Percentiles rank a stretch among this genome's conserved stretches.
Evolutionary conservation across 2,329 filamentous ascomycete species (phyloP).

Genomic region (Trichophyton schoenleinii): DNA sequence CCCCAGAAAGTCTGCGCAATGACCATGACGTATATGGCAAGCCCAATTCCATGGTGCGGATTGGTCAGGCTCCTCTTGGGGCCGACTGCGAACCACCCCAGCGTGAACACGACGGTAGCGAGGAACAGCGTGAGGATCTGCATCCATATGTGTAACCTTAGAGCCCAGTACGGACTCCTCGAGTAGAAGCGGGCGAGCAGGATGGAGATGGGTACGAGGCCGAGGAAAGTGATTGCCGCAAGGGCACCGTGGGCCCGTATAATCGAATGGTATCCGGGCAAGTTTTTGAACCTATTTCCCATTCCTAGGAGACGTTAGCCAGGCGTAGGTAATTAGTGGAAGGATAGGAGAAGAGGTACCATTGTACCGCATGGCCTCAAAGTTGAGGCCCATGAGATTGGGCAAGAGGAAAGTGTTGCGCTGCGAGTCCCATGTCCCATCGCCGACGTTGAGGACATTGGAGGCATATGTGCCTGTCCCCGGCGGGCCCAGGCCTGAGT

Average conservation of each 20-base stretch:
- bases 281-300: slow-evolving; percentile 51
- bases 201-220: slow-evolving; percentile 47
- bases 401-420: slow-evolving; percentile 53
- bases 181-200: slow-evolving; percentile 50
- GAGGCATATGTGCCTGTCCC: slow-evolving; percentile 52
- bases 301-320: slow-evolving; percentile 37
- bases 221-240: slow-evolving; percentile 49
- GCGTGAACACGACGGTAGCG: slow-evolving; percentile 48
- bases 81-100: slow-evolving; percentile 54
- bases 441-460: slow-evolving; percentile 50
- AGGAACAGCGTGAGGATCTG: slow-evolving; percentile 49
- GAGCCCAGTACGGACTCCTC: slow-evolving; percentile 37
- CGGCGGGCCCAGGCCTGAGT: slow-evolving; percentile 35
- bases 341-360: slow-evolving; percentile 28
- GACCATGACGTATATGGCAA: slow-evolving; percentile 50
- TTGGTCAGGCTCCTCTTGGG: slow-evolving; percentile 49
- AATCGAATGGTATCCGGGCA: slow-evolving; percentile 46
- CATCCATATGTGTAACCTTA: slow-evolving; percentile 51
- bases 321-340: neutral
- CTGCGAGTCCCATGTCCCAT: slow-evolving; percentile 53
- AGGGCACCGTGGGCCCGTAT: slow-evolving; percentile 50
- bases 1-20: slow-evolving; percentile 48
- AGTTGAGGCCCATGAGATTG: slow-evolving; percentile 52
- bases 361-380: slow-evolving; percentile 56
- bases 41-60: slow-evolving; percentile 54